Evolutionary conservation across 495 filamentous ascomycete species (phyloP).

Genomic region (Melanomma pulvis-pyrius): DNA sequence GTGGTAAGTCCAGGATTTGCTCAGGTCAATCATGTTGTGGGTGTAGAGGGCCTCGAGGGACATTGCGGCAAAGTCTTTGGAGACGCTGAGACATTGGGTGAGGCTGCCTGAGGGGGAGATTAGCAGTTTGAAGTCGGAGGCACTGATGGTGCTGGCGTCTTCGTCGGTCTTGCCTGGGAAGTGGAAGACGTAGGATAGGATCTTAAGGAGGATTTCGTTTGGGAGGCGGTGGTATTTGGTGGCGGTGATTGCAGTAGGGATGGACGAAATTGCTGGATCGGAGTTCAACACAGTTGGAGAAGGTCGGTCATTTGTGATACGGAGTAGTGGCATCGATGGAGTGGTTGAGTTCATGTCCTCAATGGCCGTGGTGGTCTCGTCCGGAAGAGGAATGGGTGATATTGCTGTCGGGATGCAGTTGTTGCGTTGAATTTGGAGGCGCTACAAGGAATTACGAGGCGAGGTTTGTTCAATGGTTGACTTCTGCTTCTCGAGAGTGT

Average conservation of each 20-base stretch:
- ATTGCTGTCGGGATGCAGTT: too few species aligned
- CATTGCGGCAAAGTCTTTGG: not conserved
- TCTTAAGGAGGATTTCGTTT: not conserved
- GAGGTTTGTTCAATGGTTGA: too few species aligned
- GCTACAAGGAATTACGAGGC: too few species aligned
- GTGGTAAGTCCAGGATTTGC: not conserved
- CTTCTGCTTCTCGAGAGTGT: too few species aligned
- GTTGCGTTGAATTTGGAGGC: too few species aligned
- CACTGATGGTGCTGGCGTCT: not conserved
- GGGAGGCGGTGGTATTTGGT: not conserved
- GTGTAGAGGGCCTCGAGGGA: not conserved
- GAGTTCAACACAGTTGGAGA: too few species aligned
- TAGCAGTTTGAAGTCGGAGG: not conserved
- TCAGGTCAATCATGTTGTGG: not conserved
- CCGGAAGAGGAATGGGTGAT: too few species aligned
- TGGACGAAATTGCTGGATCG: too few species aligned
- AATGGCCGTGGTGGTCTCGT: too few species aligned
- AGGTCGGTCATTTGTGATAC: too few species aligned
- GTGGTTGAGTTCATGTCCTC: too few species aligned
- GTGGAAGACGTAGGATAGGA: not conserved
- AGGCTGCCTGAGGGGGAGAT: not conserved
- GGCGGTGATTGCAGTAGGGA: not conserved
- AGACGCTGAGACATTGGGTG: not conserved
- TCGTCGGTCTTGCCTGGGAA: not conserved
- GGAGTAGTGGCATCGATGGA: too few species aligned